phyloP scores from a whole-genome alignment of 2,329 filamentous ascomycete genomes.

The Epichloe bromicola region DNA sequence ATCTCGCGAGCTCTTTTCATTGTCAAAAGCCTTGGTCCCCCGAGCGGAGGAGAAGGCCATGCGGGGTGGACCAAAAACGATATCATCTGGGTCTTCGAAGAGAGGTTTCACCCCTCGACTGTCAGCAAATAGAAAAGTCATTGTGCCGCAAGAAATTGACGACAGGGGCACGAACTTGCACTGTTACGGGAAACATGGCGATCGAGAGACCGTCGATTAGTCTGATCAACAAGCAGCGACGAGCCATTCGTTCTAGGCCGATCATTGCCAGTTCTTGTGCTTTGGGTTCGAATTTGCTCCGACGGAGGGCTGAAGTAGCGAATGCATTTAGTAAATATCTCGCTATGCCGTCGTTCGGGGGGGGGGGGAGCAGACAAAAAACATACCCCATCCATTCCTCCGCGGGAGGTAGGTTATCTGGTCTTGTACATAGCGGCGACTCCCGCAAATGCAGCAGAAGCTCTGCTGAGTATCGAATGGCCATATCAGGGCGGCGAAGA shows the following conservation, averaged over 20 bases:
- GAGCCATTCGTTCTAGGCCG: constrained; percentile 31
- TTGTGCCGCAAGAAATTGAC: background rate
- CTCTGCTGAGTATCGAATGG: constrained; percentile 60
- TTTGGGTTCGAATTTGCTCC: constrained; percentile 32
- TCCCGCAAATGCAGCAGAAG: constrained; percentile 62
- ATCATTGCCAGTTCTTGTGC: constrained; percentile 28
- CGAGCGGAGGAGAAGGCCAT: constrained; percentile 71
- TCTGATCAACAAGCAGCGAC: constrained; percentile 34
- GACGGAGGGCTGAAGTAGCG: constrained; percentile 26
- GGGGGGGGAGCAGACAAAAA: background rate
- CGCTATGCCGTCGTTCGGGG: background rate
- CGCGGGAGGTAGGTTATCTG: constrained; percentile 62
- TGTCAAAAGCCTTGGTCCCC: constrained; percentile 34
- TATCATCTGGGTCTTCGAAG: constrained; percentile 55
- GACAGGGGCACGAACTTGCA: constrained; percentile 34
- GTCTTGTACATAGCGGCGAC: constrained; percentile 75
- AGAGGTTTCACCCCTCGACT: background rate
- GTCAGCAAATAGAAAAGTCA: background rate
- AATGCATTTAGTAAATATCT: background rate
- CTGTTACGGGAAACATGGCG: constrained; percentile 43
- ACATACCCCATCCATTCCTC: constrained; percentile 95
- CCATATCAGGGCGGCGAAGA: constrained; percentile 28
- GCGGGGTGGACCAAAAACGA: constrained; percentile 74
- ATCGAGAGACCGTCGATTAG: constrained; percentile 39
- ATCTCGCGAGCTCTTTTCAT: constrained; percentile 41